These are phyloP conservation scores for Rhexocercosporidium sp. DNA, from an alignment of 2,329 filamentous ascomycete genomes.

Conservation along the genomic window DNA sequence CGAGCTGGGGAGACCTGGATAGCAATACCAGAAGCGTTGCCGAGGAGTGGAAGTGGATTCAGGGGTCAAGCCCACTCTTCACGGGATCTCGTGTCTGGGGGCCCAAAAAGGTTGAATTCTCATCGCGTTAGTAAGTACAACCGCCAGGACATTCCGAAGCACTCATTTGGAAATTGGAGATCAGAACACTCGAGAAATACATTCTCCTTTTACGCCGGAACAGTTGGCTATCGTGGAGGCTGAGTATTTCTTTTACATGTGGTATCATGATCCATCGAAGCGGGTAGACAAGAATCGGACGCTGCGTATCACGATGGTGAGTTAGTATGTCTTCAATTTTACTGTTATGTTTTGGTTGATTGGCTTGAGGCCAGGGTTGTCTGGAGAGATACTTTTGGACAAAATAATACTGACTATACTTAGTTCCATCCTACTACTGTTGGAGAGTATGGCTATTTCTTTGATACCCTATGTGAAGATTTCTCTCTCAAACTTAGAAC, in stretches of 20 bases:
- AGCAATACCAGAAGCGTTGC: background rate
- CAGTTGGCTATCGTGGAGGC: background rate
- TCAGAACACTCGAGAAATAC: too few relatives aligned
- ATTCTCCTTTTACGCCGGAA: background rate
- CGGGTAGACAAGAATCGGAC: background rate
- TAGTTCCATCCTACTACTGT: background rate
- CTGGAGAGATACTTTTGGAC: background rate
- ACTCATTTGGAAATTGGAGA: too few relatives aligned
- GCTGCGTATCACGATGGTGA: background rate
- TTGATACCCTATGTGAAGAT: background rate
- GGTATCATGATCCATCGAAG: background rate
- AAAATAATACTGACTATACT: background rate
- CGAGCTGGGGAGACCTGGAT: background rate
- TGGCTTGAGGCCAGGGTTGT: background rate
- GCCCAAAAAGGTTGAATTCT: background rate
- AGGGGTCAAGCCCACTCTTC: background rate
- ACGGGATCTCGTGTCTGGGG: background rate
- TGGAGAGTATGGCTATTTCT: background rate
- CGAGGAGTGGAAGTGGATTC: background rate
- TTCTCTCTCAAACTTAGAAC: background rate
- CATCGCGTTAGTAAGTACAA: background rate
- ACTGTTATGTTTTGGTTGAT: background rate
- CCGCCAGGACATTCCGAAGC: too few relatives aligned
- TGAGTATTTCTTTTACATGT: background rate
- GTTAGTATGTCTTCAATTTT: background rate